Conservation (phyloP, 2,329 filamentous ascomycete genomes). For the Aspergillus sp. region DNA sequence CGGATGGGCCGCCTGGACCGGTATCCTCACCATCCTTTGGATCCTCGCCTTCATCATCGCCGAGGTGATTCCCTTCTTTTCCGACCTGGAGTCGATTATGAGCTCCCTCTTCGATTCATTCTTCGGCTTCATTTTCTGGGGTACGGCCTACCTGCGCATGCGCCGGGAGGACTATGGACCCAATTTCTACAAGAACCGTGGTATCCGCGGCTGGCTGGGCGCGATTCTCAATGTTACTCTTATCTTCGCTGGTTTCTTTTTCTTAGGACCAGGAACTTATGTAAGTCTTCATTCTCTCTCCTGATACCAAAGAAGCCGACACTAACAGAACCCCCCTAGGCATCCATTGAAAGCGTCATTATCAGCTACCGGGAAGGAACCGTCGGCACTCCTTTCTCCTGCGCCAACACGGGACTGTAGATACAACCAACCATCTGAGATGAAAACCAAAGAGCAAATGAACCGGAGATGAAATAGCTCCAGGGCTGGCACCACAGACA, state of each 20-base stretch:
- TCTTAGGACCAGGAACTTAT: constrained; percentile 81
- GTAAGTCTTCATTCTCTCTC: constrained; percentile 36
- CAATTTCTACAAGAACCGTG: constrained; percentile 44
- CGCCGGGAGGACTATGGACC: constrained; percentile 44
- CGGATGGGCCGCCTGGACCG: constrained; percentile 78
- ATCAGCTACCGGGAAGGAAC: constrained; percentile 66
- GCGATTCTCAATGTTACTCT: constrained; percentile 68
- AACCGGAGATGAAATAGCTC: too few relatives aligned
- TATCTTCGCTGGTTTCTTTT: constrained; percentile 75
- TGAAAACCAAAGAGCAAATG: not conserved
- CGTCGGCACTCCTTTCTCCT: constrained; percentile 75
- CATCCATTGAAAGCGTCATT: constrained; percentile 53
- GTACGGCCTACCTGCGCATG: constrained; percentile 50
- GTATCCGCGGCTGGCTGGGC: constrained; percentile 46
- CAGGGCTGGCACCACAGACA: too few relatives aligned
- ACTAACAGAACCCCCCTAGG: constrained; percentile 31
- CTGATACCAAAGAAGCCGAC: constrained; percentile 41
- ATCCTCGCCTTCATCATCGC: constrained; percentile 89
- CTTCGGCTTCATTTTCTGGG: constrained; percentile 85
- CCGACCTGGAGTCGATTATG: constrained; percentile 62
- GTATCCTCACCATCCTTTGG: constrained; percentile 69
- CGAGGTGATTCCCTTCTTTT: constrained; percentile 92
- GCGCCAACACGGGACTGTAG: constrained; percentile 54
- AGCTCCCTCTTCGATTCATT: constrained; percentile 79
- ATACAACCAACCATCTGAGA: not conserved